Conservation (phyloP, 2,329 filamentous ascomycete species). For the Cladorrhinum sp. region DNA sequence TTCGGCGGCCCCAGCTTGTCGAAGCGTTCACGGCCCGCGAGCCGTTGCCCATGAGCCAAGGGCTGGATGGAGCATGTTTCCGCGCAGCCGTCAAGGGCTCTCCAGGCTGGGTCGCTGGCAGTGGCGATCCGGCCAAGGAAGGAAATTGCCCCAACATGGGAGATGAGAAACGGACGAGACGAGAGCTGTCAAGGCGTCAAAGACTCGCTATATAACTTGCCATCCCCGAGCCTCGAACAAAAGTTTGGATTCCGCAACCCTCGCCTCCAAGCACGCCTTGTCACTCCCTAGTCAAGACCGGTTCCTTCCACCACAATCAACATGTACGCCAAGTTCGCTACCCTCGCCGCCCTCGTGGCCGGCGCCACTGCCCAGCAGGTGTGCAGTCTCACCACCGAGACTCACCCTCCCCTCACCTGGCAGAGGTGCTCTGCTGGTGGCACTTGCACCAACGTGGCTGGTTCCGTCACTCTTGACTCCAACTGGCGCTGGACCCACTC, state of each 20-base stretch:
- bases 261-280: slow-evolving; percentile 22
- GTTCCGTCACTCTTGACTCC: slow-evolving; percentile 54
- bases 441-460: slow-evolving; percentile 47
- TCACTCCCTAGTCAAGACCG: slow-evolving; percentile 8
- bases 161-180: not conserved
- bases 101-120: not conserved
- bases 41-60: slow-evolving; percentile 17
- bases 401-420: slow-evolving; percentile 53
- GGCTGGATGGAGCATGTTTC: slow-evolving; percentile 14
- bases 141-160: not conserved
- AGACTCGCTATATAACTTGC: slow-evolving; percentile 23
- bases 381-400: slow-evolving; percentile 47
- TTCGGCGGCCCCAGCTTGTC: slow-evolving; percentile 12
- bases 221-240: slow-evolving; percentile 7
- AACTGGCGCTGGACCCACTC: slow-evolving; percentile 62
- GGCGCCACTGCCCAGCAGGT: slow-evolving; percentile 48
- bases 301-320: slow-evolving; percentile 14
- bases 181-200: not conserved
- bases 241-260: slow-evolving; percentile 20
- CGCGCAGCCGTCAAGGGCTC: slow-evolving; percentile 18
- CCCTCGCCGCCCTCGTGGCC: slow-evolving; percentile 41
- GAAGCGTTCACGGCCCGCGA: slow-evolving; percentile 26
- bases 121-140: not conserved
- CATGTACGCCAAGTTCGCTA: slow-evolving; percentile 32
- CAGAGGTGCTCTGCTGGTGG: slow-evolving; percentile 50